Conservation (phyloP, 2,329 filamentous ascomycete species). For the Verticillium isaacii region DNA sequence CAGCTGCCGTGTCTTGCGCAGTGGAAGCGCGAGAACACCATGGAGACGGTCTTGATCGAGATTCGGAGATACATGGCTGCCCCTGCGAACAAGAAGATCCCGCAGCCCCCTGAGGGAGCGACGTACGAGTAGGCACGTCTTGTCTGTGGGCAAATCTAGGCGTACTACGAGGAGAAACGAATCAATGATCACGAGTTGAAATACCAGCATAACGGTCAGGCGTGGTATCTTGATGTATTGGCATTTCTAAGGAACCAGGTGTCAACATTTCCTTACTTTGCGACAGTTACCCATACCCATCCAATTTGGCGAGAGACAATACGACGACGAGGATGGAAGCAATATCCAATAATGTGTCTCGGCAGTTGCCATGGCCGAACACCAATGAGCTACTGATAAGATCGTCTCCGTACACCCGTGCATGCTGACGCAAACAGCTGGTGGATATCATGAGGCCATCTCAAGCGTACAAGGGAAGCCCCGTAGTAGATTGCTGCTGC, state of each 20-base stretch:
- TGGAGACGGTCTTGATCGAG: constrained; percentile 90
- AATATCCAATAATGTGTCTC: too few relatives aligned
- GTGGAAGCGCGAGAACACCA: constrained; percentile 91
- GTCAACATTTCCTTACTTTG: too few relatives aligned
- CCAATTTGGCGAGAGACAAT: too few relatives aligned
- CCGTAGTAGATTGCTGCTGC: too few relatives aligned
- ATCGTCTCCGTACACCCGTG: too few relatives aligned
- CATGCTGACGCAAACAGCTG: too few relatives aligned
- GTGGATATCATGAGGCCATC: too few relatives aligned
- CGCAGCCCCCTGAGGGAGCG: constrained; percentile 85
- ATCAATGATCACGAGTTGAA: not conserved
- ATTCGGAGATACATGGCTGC: constrained; percentile 92
- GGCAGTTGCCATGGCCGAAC: too few relatives aligned
- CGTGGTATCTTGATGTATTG: not conserved
- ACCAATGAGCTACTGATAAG: too few relatives aligned
- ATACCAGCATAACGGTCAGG: not conserved
- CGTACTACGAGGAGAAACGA: not conserved
- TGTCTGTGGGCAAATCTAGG: not conserved
- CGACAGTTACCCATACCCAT: too few relatives aligned
- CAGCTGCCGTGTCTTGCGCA: constrained; percentile 80
- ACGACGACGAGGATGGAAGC: too few relatives aligned
- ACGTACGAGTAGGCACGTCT: constrained; percentile 24
- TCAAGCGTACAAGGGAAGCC: too few relatives aligned
- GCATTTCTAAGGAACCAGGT: not conserved
- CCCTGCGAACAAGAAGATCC: constrained; percentile 87